Base-by-base conservation (phyloP, 106 monocot genomes). In the Acorus calamus region DNA sequence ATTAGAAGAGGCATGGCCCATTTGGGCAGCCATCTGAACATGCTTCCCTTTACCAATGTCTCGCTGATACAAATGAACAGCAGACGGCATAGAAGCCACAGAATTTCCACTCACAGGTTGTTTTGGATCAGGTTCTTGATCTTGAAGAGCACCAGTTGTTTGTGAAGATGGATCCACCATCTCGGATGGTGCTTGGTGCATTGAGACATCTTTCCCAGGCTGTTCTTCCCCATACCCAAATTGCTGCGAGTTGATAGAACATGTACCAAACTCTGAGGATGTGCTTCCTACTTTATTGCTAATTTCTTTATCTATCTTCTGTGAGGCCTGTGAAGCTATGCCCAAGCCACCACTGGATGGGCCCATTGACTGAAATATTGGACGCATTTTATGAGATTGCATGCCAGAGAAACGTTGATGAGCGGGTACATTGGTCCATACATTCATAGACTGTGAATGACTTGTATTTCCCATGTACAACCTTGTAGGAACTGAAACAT, bases 401-500 rank as follows among this genome's bases (percentile, higher is more conserved):
- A 74, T 53, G 42, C 64, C 77, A 70, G 84, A 65, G 61, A 63
- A 7, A 43, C 60, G 78, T 56, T 83, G 81, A 49, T 57, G 75
- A 55, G 74, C 63, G 50, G 92, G 69, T 66, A 85, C 69, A 71
- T 78, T 84, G 58, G 74, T 81, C 88, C 85, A 86, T 48, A 83
- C 74, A 70, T 87, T 87, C 28, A 28, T 28, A 47, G 62, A 46
- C 7, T 70, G 76, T 11, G 70, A 63, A 65, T 67, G 50, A 66
- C 62, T 11, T 43, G 12, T 68, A 50, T 71, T 52, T 9, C 14
- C 43, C 11, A 72, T 41, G 44, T 60, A 56, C 42, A 64, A 59
- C 49, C 76, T 70, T 62, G 72, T 61, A 50, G 69, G 14, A 47
- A 46, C 47, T 53, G 70, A 6, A 44, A 42, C 28, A 61, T 46